Conservation (phyloP, 2,329 filamentous ascomycete genomes). For the Elsinoe fawcettii region DNA sequence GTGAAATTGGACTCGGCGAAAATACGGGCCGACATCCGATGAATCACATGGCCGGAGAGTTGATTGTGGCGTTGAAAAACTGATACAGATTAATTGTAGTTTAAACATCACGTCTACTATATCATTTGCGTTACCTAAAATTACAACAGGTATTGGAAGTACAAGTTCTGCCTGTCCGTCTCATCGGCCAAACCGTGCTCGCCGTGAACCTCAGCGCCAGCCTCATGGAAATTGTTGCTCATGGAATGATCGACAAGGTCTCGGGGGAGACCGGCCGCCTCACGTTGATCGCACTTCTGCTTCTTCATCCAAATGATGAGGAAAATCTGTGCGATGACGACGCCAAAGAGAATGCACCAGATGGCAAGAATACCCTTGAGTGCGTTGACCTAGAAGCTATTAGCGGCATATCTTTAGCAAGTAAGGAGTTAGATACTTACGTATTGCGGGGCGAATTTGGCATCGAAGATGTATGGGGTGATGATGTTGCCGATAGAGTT, state of each 20-base stretch:
- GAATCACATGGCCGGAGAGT: no score
- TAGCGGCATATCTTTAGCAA: neutral
- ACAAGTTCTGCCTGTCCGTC: slow-evolving; percentile 9
- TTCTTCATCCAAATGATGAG: slow-evolving; percentile 13
- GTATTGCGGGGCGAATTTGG: slow-evolving; percentile 17
- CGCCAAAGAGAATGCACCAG: slow-evolving; percentile 15
- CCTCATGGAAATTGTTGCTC: slow-evolving; percentile 15
- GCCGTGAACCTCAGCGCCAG: slow-evolving; percentile 12
- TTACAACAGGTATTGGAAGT: slow-evolving; percentile 1
- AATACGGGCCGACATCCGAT: no score
- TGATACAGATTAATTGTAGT: neutral
- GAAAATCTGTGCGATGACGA: neutral
- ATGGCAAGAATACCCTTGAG: slow-evolving; percentile 16
- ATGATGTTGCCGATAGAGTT: slow-evolving; percentile 17
- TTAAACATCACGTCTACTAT: neutral
- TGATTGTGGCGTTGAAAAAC: no score
- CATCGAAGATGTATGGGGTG: slow-evolving; percentile 17
- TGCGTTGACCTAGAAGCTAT: slow-evolving; percentile 10
- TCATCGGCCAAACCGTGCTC: neutral
- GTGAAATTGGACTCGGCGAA: no score
- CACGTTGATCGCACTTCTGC: slow-evolving; percentile 17
- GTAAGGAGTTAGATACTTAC: neutral
- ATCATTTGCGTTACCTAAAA: neutral
- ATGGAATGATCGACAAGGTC: slow-evolving; percentile 14
- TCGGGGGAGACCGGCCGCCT: slow-evolving; percentile 14